Evolutionary conservation across 2,329 filamentous ascomycete genomes (phyloP).

Genomic region (Geosmithia putterillii): DNA sequence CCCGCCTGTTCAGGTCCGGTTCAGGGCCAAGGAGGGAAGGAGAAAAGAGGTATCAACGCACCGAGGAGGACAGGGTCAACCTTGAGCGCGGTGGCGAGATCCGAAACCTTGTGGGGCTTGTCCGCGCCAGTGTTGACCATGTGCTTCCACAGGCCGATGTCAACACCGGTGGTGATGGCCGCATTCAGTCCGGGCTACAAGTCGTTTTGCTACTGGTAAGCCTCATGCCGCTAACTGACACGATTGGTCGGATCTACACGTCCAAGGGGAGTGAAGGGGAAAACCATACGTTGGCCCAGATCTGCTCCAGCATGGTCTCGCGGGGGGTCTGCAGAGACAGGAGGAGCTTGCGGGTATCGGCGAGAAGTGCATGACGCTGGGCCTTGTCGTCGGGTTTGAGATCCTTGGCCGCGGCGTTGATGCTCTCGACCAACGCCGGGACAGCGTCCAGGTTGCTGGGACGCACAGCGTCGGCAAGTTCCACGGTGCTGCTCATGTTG

Average conservation of each 20-base stretch:
- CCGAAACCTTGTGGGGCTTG: conserved; percentile 13
- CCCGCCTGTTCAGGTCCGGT: no score
- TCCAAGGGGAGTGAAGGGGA: neutral
- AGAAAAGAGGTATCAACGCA: conserved; percentile 4
- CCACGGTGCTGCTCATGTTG: neutral
- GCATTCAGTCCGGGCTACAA: neutral
- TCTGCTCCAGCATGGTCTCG: conserved; percentile 33
- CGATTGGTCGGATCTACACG: no score
- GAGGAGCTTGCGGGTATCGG: conserved; percentile 17
- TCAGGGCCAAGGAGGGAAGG: no score
- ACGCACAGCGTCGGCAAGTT: neutral
- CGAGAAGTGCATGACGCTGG: conserved; percentile 15
- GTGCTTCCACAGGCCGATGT: conserved; percentile 18
- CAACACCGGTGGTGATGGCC: conserved; percentile 11
- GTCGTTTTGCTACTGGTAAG: neutral
- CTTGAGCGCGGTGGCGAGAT: conserved; percentile 13
- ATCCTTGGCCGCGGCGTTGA: conserved; percentile 11
- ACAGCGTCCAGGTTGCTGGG: conserved; percentile 7
- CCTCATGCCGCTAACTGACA: no score
- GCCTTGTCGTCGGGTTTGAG: conserved; percentile 1
- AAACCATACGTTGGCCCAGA: conserved; percentile 26
- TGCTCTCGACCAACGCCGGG: conserved; percentile 4
- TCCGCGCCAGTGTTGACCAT: conserved; percentile 16
- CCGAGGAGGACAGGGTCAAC: conserved; percentile 14
- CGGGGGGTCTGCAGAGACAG: conserved; percentile 29